These are phyloP conservation scores for Pulveroboletus frians DNA, from an alignment of 768 basidiomycete species.

Conservation along the genomic window DNA sequence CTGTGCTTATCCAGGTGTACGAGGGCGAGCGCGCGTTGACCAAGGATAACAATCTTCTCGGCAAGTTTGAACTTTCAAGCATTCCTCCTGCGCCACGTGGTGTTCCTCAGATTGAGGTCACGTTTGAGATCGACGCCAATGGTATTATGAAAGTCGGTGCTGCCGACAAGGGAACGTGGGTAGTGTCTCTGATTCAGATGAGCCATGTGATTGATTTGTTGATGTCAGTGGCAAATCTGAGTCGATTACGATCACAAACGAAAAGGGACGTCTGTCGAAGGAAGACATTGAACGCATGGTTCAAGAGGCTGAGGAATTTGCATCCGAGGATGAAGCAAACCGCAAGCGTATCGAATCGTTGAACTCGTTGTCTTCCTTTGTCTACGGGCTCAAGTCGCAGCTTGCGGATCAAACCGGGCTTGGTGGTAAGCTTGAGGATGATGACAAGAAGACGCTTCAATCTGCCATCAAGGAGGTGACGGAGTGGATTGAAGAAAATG, in stretches of 20 bases:
- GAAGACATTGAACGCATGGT: constrained; percentile 98
- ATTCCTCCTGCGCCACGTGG: constrained; percentile 96
- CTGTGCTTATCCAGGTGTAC: constrained; percentile 94
- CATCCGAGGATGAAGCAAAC: constrained; percentile 71
- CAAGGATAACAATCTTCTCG: constrained; percentile 97
- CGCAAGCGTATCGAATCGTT: constrained; percentile 83
- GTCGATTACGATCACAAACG: constrained; percentile 92
- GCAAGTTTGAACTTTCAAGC: constrained; percentile 89
- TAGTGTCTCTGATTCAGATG: constrained; percentile 1
- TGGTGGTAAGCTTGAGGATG: constrained; percentile 78
- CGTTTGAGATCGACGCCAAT: constrained; percentile 93
- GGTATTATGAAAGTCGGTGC: constrained; percentile 94
- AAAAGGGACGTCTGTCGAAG: constrained; percentile 85
- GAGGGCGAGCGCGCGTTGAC: constrained; percentile 97
- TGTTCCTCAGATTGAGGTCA: constrained; percentile 95
- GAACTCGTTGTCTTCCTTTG: constrained; percentile 73
- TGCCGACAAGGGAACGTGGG: constrained; percentile 89
- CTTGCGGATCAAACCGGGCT: constrained; percentile 83
- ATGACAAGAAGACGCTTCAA: constrained; percentile 80
- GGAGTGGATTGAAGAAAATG: constrained; percentile 89
- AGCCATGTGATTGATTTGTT: neutral
- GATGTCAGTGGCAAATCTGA: constrained; percentile 67
- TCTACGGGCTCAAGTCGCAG: constrained; percentile 86
- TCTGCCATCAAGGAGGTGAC: constrained; percentile 80
- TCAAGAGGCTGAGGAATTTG: constrained; percentile 87